These are phyloP conservation scores for Pseudozyma tsukubaensis DNA, from an alignment of 1,284 basidiomycete genomes.

Conservation along the genomic window DNA sequence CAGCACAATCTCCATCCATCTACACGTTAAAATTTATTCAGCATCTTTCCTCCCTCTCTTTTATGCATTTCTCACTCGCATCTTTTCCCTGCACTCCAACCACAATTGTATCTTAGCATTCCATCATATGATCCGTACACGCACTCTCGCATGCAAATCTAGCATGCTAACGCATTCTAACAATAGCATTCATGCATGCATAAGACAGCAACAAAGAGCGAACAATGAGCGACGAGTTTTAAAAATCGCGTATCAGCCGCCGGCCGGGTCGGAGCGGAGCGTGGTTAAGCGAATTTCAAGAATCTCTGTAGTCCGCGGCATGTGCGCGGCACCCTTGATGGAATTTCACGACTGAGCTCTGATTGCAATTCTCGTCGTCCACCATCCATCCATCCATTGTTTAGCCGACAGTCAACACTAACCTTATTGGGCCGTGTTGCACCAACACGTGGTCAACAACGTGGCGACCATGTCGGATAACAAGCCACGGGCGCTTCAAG, in stretches of 20 bases:
- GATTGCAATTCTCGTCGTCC: background rate
- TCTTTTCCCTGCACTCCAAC: background rate
- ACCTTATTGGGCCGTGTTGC: background rate
- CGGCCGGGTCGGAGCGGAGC: too few species aligned
- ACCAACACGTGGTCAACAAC: too few species aligned
- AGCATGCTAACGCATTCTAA: too few species aligned
- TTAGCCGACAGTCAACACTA: background rate
- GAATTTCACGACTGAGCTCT: background rate
- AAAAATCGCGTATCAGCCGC: too few species aligned
- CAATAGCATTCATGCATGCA: too few species aligned
- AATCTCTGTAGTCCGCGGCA: conserved; percentile 7
- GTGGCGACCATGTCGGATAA: conserved; percentile 4
- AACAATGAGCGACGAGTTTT: too few species aligned
- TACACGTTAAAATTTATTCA: background rate
- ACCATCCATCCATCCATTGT: conserved; percentile 2
- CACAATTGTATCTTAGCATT: conserved; percentile 7
- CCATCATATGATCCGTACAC: background rate
- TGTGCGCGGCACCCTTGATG: conserved; percentile 13
- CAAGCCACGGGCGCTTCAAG: conserved; percentile 23
- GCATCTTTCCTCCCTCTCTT: background rate
- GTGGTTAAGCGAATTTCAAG: too few species aligned
- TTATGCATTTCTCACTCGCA: background rate
- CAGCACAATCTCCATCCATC: too few species aligned
- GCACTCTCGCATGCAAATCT: background rate
- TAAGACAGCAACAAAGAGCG: too few species aligned